Base-by-base conservation (phyloP, 1,284 basidiomycete species). In the Moesziomyces parantarcticus region DNA sequence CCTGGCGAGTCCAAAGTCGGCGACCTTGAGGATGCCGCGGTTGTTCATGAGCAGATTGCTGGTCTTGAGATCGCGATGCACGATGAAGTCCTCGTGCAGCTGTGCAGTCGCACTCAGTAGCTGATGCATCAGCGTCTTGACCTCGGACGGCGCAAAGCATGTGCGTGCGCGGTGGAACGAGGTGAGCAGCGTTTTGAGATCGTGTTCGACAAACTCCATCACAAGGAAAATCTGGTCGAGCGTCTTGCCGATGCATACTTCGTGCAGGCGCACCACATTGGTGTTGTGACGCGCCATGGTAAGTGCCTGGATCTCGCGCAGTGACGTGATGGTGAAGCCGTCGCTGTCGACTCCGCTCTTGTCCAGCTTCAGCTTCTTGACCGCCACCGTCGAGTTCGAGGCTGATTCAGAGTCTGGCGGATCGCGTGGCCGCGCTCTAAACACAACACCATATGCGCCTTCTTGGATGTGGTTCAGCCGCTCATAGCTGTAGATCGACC, bases 181-280 rank as follows among this genome's bases (percentile, higher is more conserved):
- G 13, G 91, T 92, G 56, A 99, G 88, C 50, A 99, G 88, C 1
- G 94, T 92, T 85, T 99, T 99, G 82, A 99, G 90, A 84, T 99
- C 96, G 84, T 99, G 97, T 85, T 99, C 97, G 82, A 99, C 95
- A 82, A 99, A 99, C 81, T 98, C 96, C 94, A 98, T 98, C 32
- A 97, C 95, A 68, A 99, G 94, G 85, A 94, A 99, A 56, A 98
- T 93, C 95, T 99, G 96, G 71, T 94, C 98, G 79, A 99, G 86
- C 1, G 97, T 99, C 78, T 99, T 95, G n/a, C 97, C 97, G 4
- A 99, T 95, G 0, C 99, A 97, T 23, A 99, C 93, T 83, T 99
- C 97, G 47, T 94, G 89, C 40, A 99, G 91, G 20, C 91, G 89
- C 26, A 99, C 96, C 9, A 99, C 94, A 83, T 98, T 94, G 78